Conservation (phyloP, 1,284 basidiomycete species). For the Meripilus lineatus region DNA sequence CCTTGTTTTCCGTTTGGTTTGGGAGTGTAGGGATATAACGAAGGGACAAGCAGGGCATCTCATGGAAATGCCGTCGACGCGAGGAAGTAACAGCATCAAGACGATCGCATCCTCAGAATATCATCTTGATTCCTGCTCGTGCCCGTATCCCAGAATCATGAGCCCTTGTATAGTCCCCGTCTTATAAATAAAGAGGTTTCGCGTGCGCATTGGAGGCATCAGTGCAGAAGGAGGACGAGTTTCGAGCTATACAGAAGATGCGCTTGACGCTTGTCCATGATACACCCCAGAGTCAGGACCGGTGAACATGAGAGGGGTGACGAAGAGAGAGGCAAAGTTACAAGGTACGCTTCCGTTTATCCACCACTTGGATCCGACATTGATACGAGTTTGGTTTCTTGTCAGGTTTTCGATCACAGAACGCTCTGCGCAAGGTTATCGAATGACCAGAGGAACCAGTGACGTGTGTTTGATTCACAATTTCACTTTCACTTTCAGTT, state of each 20-base stretch:
- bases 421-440: too few relatives aligned
- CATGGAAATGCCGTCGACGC: too few relatives aligned
- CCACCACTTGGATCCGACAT: too few relatives aligned
- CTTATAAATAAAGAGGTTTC: constrained; percentile 14
- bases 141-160: too few relatives aligned
- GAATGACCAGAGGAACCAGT: too few relatives aligned
- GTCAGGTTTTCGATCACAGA: too few relatives aligned
- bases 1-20: neutral
- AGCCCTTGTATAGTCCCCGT: neutral
- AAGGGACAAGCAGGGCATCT: constrained; percentile 64
- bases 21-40: constrained; percentile 53
- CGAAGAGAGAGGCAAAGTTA: constrained; percentile 45
- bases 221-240: too few relatives aligned
- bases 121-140: neutral
- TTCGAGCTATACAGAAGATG: constrained; percentile 44
- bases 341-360: constrained; percentile 34
- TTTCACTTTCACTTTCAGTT: too few relatives aligned
- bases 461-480: too few relatives aligned
- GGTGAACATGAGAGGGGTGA: constrained; percentile 81
- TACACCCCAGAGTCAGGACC: constrained; percentile 69
- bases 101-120: constrained; percentile 34
- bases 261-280: constrained; percentile 55
- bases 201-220: too few relatives aligned
- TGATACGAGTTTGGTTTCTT: too few relatives aligned
- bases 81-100: too few relatives aligned